These are phyloP conservation scores for Pythium vanterpoolii DNA, from an alignment of 352 stramenopile genomes.

Conservation along the genomic window DNA sequence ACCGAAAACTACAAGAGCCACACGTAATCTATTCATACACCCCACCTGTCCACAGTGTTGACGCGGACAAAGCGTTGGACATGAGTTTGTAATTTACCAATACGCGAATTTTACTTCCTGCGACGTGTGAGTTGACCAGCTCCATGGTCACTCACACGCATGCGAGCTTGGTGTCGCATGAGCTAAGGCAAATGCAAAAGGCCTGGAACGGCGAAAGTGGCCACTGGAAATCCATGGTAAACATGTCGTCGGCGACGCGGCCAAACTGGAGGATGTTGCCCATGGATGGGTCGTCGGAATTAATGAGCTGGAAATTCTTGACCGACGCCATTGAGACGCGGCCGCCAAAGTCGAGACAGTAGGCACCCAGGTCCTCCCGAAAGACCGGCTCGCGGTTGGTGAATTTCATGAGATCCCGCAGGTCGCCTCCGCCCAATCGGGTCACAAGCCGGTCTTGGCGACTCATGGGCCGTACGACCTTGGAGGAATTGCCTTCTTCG, in stretches of 20 bases:
- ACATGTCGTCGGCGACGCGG: constrained; percentile 88
- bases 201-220: constrained; percentile 85
- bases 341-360: constrained; percentile 68
- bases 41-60: not conserved
- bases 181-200: constrained; percentile 88
- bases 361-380: constrained; percentile 80
- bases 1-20: constrained; percentile 4
- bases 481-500: constrained; percentile 71
- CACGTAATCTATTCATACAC: constrained; percentile 23
- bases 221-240: constrained; percentile 90
- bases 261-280: constrained; percentile 88
- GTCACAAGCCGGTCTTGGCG: constrained; percentile 80
- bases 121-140: constrained; percentile 22
- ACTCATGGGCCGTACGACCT: constrained; percentile 83
- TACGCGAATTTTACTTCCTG: constrained; percentile 2
- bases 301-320: constrained; percentile 89
- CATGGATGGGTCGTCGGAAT: constrained; percentile 78
- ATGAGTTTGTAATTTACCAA: constrained; percentile 25
- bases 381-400: constrained; percentile 86
- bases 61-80: no score
- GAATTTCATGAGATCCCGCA: constrained; percentile 86
- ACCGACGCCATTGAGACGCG: constrained; percentile 14
- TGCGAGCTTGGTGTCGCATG: constrained; percentile 86
- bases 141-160: constrained; percentile 53
- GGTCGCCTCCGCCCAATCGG: constrained; percentile 59